Base-by-base conservation (phyloP, 306 rosid species). In the Coriaria nepalensis region DNA sequence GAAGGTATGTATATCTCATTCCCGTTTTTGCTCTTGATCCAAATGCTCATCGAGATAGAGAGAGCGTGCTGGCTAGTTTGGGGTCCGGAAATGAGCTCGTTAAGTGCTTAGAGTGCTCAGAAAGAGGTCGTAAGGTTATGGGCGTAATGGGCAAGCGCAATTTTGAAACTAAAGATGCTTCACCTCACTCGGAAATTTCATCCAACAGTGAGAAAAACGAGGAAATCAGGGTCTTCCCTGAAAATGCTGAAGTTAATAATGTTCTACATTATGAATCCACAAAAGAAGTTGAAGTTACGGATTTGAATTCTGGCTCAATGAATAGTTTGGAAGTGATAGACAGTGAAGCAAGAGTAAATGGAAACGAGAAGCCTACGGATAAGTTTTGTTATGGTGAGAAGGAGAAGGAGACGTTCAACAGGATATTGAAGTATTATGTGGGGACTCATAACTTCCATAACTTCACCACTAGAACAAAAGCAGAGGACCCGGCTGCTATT, bases 371-470 rank as follows among this genome's bases (percentile, higher is more conserved):
- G 13, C n/a, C 50, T 43, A 48, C 39, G 12, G 60, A 63, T 59
- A 64, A 47, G 11, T 84, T 72, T 61, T 51, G 58, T 51, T 88
- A 81, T 51, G 87, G 84, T 45, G 79, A 81, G 68, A 76, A 74
- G 73, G 86, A 72, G 71, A 74, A 47, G 66, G 90, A 75, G 40
- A 74, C 80, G 65, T 88, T 84, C 56, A 88, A 77, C 71, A 73
- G 71, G 36, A 81, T 81, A 52, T 53, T 88, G 77, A 81, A 73
- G 13, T 37, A 45, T 48, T 81, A 74, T 45, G 95, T 66, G 35
- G 97, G 97, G 13, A 78, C 97, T 66, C 95, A 84, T 50, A 88
- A 84, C 62, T 88, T 88, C 78, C 95, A 81, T 42, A 88, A 88
- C 73, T 84, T 88, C 72, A 84, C 97, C 49, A 84, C 97, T 14